phyloP scores from a whole-genome alignment of 1,284 basidiomycete species.

The Kwoniella shivajii region DNA sequence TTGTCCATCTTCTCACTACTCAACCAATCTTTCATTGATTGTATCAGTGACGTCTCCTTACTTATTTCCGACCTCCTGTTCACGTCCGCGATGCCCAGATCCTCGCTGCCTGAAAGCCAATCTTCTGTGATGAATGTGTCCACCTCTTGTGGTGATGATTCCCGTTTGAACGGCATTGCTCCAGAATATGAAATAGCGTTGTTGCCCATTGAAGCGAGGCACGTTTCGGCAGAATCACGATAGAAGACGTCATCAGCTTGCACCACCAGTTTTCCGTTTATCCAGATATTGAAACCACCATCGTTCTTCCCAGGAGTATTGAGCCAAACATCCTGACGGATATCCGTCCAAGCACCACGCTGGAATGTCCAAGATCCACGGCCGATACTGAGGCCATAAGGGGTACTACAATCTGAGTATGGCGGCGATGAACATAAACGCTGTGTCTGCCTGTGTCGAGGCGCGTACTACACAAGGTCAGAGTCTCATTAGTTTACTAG shows the following conservation, averaged over 20 bases:
- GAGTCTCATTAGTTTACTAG: too few species aligned
- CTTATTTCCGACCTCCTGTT: neutral
- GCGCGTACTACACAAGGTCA: slow-evolving; percentile 20
- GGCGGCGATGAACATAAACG: slow-evolving; percentile 14
- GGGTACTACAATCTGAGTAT: slow-evolving; percentile 1
- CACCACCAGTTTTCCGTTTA: slow-evolving; percentile 22
- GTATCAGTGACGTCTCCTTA: neutral
- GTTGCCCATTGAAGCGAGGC: slow-evolving; percentile 3
- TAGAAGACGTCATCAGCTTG: slow-evolving; percentile 20
- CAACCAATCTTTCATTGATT: neutral
- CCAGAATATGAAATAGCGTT: neutral
- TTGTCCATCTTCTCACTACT: neutral
- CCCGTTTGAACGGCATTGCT: neutral
- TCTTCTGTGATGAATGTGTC: slow-evolving; percentile 8
- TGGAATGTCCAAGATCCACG: slow-evolving; percentile 17
- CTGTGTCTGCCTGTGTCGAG: slow-evolving; percentile 17
- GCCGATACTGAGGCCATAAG: slow-evolving; percentile 22
- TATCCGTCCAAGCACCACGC: slow-evolving; percentile 22
- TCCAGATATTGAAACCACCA: slow-evolving; percentile 32
- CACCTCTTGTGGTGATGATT: neutral
- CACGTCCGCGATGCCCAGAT: neutral
- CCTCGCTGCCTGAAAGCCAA: slow-evolving; percentile 3
- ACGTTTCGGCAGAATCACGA: slow-evolving; percentile 8
- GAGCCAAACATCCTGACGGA: slow-evolving; percentile 26
- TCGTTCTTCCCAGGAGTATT: slow-evolving; percentile 26